Base-by-base conservation (phyloP, 2,329 filamentous ascomycete species). In the Colletotrichum musicola region DNA sequence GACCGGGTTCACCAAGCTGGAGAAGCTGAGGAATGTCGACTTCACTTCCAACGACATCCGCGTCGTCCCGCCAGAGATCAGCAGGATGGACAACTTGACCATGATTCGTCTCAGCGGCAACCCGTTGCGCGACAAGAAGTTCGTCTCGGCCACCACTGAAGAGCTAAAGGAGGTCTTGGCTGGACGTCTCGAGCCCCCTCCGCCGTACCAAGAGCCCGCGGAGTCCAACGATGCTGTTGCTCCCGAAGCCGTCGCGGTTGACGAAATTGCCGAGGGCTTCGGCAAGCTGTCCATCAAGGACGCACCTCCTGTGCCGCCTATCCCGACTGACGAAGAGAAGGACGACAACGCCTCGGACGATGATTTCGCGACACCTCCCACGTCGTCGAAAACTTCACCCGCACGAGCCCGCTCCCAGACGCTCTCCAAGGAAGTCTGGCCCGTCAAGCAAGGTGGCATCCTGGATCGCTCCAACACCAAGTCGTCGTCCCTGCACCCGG, bases 21-120 rank as follows among this genome's bases (percentile, higher is more conserved):
- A 85, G 42, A 90, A 88, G 64, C 80, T 98, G 14, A 90, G 90
- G 57, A 92, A 90, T 64, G 92, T 91, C 35, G 94, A 98, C 77
- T 91, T 98, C 72, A 93, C 92, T 0, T 90, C 91, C 72, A 99
- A 99, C 75, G 90, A 96, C 71, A 89, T 99, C 55, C 89, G 89
- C 2, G 83, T 88, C 13, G 79, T 99, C 7, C 93, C 96, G 35
- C 86, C 93, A 0, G 90, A 90, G 71, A 88, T 98, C 66, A 92
- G 91, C 5, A 83, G 88, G 27, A 97, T 98, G 94, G 89, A 93
- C 6, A 90, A 81, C 51, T 82, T 99, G 10, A 86, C 89, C 20
- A 90, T 90, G 76, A 86, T 98, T 49, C 89, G 91, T 4, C 84
- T 99, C 38, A 90, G 90, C 50, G 94, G 94, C n/a, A 99, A 99